Percentiles rank a stretch among this genome's conserved stretches.
Evolutionary conservation across 2,329 filamentous ascomycete genomes (phyloP).

Genomic region (Aspergillus carbonarius): DNA sequence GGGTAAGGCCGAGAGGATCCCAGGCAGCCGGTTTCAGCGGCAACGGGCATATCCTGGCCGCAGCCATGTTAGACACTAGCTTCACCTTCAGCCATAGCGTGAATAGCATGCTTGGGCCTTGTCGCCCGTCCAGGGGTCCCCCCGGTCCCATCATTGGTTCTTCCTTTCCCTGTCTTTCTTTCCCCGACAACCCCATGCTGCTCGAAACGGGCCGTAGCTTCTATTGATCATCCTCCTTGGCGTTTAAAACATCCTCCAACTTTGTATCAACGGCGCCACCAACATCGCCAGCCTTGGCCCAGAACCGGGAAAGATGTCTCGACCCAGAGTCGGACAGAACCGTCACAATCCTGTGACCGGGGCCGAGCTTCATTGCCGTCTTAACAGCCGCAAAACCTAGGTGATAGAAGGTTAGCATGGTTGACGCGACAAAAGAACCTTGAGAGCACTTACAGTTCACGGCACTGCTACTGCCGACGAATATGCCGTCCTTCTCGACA

Average conservation of each 20-base stretch:
- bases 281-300: slow-evolving; percentile 49
- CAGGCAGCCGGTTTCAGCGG: not conserved
- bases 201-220: not conserved
- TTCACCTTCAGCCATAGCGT: not conserved
- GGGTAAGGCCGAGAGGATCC: slow-evolving; percentile 1
- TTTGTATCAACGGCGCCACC: slow-evolving; percentile 47
- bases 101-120: not conserved
- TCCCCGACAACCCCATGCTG: not conserved
- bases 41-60: not conserved
- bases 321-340: slow-evolving; percentile 52
- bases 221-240: slow-evolving; percentile 34
- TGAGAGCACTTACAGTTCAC: slow-evolving; percentile 70
- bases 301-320: slow-evolving; percentile 54
- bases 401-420: slow-evolving; percentile 14
- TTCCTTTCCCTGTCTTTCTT: not conserved
- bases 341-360: slow-evolving; percentile 50
- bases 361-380: slow-evolving; percentile 47
- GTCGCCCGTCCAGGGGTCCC: not conserved
- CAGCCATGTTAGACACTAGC: not conserved
- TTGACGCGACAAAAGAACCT: not conserved
- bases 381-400: slow-evolving; percentile 50
- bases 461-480: slow-evolving; percentile 90
- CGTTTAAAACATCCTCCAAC: slow-evolving; percentile 47
- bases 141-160: not conserved
- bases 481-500: slow-evolving; percentile 92